Conservation (phyloP, 768 basidiomycete species). For the Kwoniella bestiolae region DNA sequence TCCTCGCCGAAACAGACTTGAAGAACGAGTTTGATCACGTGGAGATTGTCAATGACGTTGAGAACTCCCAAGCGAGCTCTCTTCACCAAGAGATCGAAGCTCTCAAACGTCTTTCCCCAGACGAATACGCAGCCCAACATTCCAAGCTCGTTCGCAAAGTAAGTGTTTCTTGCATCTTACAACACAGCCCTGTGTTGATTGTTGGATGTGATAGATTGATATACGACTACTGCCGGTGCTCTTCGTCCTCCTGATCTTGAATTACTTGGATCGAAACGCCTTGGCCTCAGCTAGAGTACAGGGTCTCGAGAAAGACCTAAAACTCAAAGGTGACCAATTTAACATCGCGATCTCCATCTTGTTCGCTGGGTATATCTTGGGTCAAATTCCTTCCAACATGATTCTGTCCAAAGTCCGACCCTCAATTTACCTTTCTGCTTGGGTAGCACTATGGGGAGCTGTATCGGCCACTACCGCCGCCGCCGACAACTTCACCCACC, state of each 20-base stretch:
- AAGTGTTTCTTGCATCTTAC: neutral
- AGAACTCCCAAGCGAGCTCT: neutral
- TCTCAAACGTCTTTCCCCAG: conserved; percentile 14
- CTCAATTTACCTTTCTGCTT: conserved; percentile 21
- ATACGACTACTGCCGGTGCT: conserved; percentile 31
- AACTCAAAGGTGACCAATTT: conserved; percentile 37
- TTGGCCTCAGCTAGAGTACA: conserved; percentile 47
- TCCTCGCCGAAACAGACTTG: conserved; percentile 16
- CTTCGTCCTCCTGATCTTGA: conserved; percentile 33
- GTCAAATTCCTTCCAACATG: conserved; percentile 49
- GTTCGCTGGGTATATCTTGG: conserved; percentile 49
- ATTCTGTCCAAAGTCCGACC: conserved; percentile 37
- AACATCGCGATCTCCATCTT: conserved; percentile 42
- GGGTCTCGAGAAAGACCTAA: conserved; percentile 44
- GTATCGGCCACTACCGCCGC: conserved; percentile 38
- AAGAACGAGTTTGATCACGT: conserved; percentile 21
- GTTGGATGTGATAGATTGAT: too few species aligned
- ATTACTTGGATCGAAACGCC: conserved; percentile 47
- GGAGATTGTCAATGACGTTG: conserved; percentile 6
- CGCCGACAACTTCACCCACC: conserved; percentile 32
- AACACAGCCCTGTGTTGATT: too few species aligned
- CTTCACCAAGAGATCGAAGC: conserved; percentile 27
- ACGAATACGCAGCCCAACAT: conserved; percentile 27
- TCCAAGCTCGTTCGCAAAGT: conserved; percentile 40
- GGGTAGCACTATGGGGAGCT: conserved; percentile 21